Base-by-base conservation (phyloP, 257 asterid species). In the Anisodus tanguticus region DNA sequence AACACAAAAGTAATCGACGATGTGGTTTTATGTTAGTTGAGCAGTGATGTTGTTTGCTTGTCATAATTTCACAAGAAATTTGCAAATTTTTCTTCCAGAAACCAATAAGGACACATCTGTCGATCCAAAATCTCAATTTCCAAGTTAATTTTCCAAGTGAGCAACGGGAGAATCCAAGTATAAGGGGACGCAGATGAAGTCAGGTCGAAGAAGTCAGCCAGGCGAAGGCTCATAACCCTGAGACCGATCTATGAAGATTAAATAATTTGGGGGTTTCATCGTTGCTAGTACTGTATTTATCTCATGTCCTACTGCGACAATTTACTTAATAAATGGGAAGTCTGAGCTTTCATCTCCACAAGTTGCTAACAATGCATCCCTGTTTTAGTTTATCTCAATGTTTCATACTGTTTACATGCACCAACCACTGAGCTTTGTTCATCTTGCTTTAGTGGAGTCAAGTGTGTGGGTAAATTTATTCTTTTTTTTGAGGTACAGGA, bases 181-280 rank as follows among this genome's bases (percentile, higher is more conserved):
- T 89, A 91, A 86, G 84, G 95, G 97, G 39, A 92, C 95, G 5
- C 92, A 87, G 84, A 87, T 92, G 93, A 90, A 93, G 96, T n/a
- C n/a, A 93, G 81, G 96, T 93, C 7, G 97, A 93, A 85, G 96
- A 92, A 88, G 90, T 93, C 5, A 93, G 96, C 85, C 94, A 93
- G 86, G 97, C 95, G 7, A 93, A 93, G 82, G 95, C 95, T 58
- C 92, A 93, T 55, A 88, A 92, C 76, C 97, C 96, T 2, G 95
- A 93, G 13, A 88, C 92, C 35, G 95, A 60, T 90, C 58, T 89
- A 86, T 41, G 91, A 89, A 55, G 91, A 89, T 57, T 91, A 79
- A 85, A 53, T 62, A 47, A 45, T 62, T 62, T 15, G 51, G 79
- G 45, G n/a, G n/a, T 71, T 71, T 71, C 0, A 43, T 8, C 59